Base-by-base conservation (phyloP, 345 rosid species). In the Eucalyptus cloeziana region DNA sequence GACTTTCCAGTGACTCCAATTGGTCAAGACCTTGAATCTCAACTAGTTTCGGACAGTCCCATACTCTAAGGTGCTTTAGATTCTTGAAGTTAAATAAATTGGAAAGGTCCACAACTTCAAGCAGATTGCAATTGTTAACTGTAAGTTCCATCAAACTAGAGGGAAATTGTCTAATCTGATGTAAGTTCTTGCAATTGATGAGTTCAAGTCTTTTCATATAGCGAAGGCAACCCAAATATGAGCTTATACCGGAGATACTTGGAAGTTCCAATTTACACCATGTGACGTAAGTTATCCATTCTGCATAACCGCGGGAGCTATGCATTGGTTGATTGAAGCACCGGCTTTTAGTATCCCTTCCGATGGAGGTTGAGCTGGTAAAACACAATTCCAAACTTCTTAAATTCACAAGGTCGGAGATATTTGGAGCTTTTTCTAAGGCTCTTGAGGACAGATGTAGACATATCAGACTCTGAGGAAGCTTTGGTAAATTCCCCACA, bases 281-380 rank as follows among this genome's bases (percentile, higher is more conserved):
- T 0, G 22, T 6, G 13, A n/a, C n/a, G n/a, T n/a, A n/a, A n/a
- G n/a, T n/a, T n/a, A n/a, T 1, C 14, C 0, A 49, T 49, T 0
- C n/a, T n/a, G n/a, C n/a, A n/a, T n/a, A n/a, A n/a, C n/a, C n/a
- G 16, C 16, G 51, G 51, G 0, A 49, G 0, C 0, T 0, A 13
- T 0, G 1, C 3, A 13, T 49, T 49, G 3, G 0, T 49, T 0
- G 6, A 49, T 1, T 5, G 17, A 49, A 49, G 51, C 3, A 0
- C 3, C 0, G 1, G 6, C 7, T 5, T 49, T 2, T 1, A 14
- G 7, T 1, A 2, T 49, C 3, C 51, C 51, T 2, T 50, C 1
- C 7, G 1, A 50, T 50, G 1, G 0, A 50, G 52, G 7, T 21
- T 17, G 25, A 54, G 60, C 2, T 2, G 25, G 60, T 7, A 21